Evolutionary conservation across 73 alveolate species (phyloP).

Genomic region (Paramecium primaurelia): DNA sequence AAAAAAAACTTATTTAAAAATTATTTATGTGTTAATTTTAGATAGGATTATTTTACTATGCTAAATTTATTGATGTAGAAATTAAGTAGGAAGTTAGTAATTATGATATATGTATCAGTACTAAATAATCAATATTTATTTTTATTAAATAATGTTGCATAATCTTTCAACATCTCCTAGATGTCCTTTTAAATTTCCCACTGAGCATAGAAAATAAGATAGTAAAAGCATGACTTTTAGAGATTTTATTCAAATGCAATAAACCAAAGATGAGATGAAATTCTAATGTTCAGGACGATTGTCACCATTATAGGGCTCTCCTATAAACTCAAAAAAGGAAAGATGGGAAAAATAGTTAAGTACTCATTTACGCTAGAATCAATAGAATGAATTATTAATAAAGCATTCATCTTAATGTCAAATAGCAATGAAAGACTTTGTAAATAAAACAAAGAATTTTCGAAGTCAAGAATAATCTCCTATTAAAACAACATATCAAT

Average conservation of each 20-base stretch:
- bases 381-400: neutral
- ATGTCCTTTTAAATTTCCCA: neutral
- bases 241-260: neutral
- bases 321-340: neutral
- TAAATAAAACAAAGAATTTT: neutral
- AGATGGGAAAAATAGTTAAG: conserved; percentile 31
- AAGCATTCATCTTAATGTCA: neutral
- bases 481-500: neutral
- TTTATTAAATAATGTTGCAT: neutral
- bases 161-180: neutral
- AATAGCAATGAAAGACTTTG: neutral
- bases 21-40: neutral
- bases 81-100: neutral
- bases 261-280: neutral
- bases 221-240: neutral
- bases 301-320: neutral
- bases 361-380: neutral
- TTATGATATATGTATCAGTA: neutral
- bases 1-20: neutral
- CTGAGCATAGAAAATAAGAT: neutral
- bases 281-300: neutral
- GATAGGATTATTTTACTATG: neutral
- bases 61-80: neutral
- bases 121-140: neutral
- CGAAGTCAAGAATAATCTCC: conserved; percentile 31